Evolutionary conservation across 495 filamentous ascomycete species (phyloP).

Genomic region (Tuber magnatum): DNA sequence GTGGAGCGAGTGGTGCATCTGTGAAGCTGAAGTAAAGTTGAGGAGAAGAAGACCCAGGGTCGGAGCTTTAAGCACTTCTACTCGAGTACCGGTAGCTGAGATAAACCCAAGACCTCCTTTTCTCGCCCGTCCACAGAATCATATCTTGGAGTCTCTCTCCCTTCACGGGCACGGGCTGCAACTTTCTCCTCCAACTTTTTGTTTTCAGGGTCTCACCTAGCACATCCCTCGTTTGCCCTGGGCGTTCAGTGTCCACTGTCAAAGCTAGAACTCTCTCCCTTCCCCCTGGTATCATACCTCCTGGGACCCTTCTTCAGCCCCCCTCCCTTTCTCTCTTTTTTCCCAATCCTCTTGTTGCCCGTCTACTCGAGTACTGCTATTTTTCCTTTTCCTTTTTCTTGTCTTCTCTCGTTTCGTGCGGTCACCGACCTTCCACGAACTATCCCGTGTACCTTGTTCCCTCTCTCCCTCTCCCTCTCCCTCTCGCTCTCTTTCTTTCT

Average conservation of each 20-base stretch:
- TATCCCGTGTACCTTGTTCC: slow-evolving; percentile 23
- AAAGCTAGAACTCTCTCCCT: slow-evolving; percentile 30
- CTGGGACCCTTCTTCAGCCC: neutral
- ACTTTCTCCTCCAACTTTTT: neutral
- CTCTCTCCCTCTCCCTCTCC: slow-evolving; percentile 29
- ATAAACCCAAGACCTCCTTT: neutral
- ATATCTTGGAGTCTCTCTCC: neutral
- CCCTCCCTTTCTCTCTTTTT: slow-evolving; percentile 18
- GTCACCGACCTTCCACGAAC: slow-evolving; percentile 18
- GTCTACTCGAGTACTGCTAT: slow-evolving; percentile 5
- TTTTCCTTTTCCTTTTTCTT: slow-evolving; percentile 2
- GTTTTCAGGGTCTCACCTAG: slow-evolving; percentile 26
- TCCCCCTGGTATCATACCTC: slow-evolving; percentile 5
- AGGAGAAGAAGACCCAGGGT: neutral
- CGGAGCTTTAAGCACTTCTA: neutral
- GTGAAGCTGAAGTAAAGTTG: neutral
- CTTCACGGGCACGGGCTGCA: slow-evolving; percentile 1
- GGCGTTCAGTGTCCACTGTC: slow-evolving; percentile 13
- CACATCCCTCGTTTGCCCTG: neutral
- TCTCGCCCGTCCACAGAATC: neutral
- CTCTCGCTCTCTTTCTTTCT: slow-evolving; percentile 35
- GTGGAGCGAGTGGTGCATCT: neutral
- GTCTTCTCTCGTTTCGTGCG: slow-evolving; percentile 21
- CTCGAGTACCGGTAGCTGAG: too few species aligned
- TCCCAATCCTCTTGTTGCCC: slow-evolving; percentile 5